Base-by-base conservation (phyloP, 345 rosid species). In the Brassica cretica region DNA sequence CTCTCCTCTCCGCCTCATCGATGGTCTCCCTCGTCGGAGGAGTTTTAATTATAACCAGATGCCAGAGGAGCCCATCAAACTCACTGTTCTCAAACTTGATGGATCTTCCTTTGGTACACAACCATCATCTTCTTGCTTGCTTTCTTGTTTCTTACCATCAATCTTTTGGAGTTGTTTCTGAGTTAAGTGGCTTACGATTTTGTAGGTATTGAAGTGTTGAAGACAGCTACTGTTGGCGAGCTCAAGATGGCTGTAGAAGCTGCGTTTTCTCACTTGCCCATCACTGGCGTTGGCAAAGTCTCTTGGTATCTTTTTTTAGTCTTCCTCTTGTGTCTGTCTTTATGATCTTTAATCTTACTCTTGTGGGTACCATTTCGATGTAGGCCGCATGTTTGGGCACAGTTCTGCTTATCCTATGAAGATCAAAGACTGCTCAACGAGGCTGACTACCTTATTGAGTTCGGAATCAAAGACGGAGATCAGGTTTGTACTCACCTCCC, bases 361-460 rank as follows among this genome's bases (percentile, higher is more conserved):
- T 1, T 59, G 64, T 59, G 7, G 4, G 2, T 61, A 61, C 14
- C 35, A 25, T 5, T 25, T 27, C 35, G 2, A 65, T 63, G 5
- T 18, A 94, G 98, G 97, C 86, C 91, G n/a, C 98, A 92, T 68
- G 88, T 94, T 25, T 90, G 98, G 97, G 91, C 87, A 2, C 94
- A 90, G 69, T 94, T 94, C 79, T 92, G 97, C 89, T 85, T 94
- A 67, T 74, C 81, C 33, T 92, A 73, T 76, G 81, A 76, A 70
- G 91, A 86, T 66, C 86, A 84, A 72, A 92, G 82, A 83, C 75
- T 94, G 33, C 41, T 92, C 66, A 61, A 75, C 10, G 98, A 89
- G 12, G 66, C 84, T 5, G 92, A 85, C 30, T 62, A 61, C 64
- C 89, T 94, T 53, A 77, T 30, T 37, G 71, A 82, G 29, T 88